These are phyloP conservation scores for Scleromitrula shiraiana DNA, from an alignment of 2,329 filamentous ascomycete genomes.

Conservation along the genomic window DNA sequence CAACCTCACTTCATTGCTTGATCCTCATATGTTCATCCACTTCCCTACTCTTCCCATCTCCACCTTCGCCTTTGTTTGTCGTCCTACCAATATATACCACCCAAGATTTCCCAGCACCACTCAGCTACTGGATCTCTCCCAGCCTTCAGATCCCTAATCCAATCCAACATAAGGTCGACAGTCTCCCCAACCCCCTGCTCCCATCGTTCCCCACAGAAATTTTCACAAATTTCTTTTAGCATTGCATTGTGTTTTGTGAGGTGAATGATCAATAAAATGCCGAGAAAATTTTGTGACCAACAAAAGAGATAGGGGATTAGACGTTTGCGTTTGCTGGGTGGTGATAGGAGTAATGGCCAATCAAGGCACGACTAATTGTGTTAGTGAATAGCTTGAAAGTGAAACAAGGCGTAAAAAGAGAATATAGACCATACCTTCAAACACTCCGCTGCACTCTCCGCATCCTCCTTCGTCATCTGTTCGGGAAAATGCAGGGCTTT, in stretches of 20 bases:
- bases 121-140: conserved; percentile 44
- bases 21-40: not conserved
- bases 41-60: not conserved
- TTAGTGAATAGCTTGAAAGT: conserved; percentile 3
- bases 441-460: conserved; percentile 46
- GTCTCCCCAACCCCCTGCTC: conserved; percentile 44
- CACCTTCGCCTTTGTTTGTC: not conserved
- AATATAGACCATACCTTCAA: conserved; percentile 32
- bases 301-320: conserved; percentile 51
- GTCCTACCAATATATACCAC: conserved; percentile 19
- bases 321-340: conserved; percentile 48
- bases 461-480: conserved; percentile 44
- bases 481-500: conserved; percentile 52
- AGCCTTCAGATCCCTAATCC: conserved; percentile 47
- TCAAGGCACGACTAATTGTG: conserved; percentile 43
- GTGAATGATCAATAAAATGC: conserved; percentile 48
- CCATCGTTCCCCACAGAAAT: conserved; percentile 41
- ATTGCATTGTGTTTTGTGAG: conserved; percentile 45
- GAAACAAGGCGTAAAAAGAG: not conserved
- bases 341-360: conserved; percentile 53
- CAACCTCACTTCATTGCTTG: not conserved
- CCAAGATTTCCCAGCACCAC: conserved; percentile 35
- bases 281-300: conserved; percentile 55
- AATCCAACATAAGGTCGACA: conserved; percentile 46
- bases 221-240: conserved; percentile 40